Conservation (phyloP, 2,329 filamentous ascomycete genomes). For the Hymenoscyphus albidus region DNA sequence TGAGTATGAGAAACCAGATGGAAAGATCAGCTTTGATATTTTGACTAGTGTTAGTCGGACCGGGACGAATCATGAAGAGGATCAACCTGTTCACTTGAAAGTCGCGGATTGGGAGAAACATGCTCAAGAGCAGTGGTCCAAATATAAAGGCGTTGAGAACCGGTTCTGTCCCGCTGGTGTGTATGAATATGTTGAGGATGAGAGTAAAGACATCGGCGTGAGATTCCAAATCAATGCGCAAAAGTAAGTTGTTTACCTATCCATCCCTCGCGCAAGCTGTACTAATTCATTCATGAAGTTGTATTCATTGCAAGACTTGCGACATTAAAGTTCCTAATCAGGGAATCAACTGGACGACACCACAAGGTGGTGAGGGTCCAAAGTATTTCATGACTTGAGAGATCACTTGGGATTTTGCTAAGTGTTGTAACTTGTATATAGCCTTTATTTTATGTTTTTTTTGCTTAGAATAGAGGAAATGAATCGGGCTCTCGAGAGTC, state of each 20-base stretch:
- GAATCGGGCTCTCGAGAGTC: background rate
- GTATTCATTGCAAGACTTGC: constrained; percentile 99
- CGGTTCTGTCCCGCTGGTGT: constrained; percentile 96
- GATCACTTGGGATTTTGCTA: background rate
- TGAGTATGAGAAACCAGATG: constrained; percentile 94
- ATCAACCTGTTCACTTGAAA: constrained; percentile 93
- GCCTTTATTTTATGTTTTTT: too few relatives aligned
- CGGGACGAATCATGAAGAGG: constrained; percentile 97
- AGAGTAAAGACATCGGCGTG: constrained; percentile 79
- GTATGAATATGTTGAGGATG: constrained; percentile 96
- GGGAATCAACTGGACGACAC: constrained; percentile 93
- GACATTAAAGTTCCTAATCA: constrained; percentile 97
- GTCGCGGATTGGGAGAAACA: constrained; percentile 95
- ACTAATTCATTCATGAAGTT: constrained; percentile 52
- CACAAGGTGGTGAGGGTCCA: constrained; percentile 79
- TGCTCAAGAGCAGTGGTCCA: constrained; percentile 75
- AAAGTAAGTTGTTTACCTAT: constrained; percentile 63
- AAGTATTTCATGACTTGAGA: constrained; percentile 63
- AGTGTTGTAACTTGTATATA: constrained; percentile 3
- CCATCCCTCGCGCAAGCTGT: background rate
- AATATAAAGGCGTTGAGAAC: constrained; percentile 90
- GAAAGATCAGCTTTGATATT: constrained; percentile 92
- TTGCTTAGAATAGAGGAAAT: background rate
- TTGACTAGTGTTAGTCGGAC: constrained; percentile 92
- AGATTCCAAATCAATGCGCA: constrained; percentile 97